Base-by-base conservation (phyloP, 2,329 filamentous ascomycete species). In the Fusarium sp. region DNA sequence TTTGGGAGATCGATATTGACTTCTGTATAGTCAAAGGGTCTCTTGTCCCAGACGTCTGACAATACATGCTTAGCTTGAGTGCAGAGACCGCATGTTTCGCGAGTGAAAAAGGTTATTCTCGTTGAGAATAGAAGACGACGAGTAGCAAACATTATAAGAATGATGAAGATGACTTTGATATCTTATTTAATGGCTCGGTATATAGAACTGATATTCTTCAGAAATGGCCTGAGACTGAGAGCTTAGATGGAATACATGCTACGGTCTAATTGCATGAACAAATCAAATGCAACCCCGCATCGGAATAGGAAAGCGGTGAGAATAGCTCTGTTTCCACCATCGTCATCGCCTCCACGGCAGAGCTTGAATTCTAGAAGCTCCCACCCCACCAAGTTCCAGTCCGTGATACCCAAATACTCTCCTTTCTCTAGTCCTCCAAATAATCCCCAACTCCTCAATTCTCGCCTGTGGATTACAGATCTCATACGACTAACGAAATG, bases 21-120 rank as follows among this genome's bases (percentile, higher is more conserved):
- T 77, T 94, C 91, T 10, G 84, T 82, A 78, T 89, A 93, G 20
- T 84, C 84, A 78, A 94, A 93, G 0, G 89, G 90, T 26, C 90
- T 83, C 64, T 75, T 77, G 59, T 92, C 87, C 86, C 88, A 91
- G 11, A 94, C 90, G 12, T 88, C 82, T 5, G 89, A 90, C 24
- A 95, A 83, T 4, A 91, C 90, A 9, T 83, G 82, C 75, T 90
- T 92, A 8, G 92, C 92, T 52, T 89, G 84, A 23, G 84, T 83
- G 75, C 92, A 95, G 6, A 95, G 84, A 0, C 88, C 88, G 77
- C 92, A 95, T 63, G 89, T 89, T 35, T 88, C 82, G 41, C 92
- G 87, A 5, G 90, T 93, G 78, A 94, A 94, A 31, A 94, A 83
- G 1, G 92, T 94, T 74, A 94, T 90, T 61, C 90, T 86, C 75